These are phyloP conservation scores for Lodderomyces beijingensis DNA, from an alignment of 1,139 yeast species.

Conservation along the genomic window DNA sequence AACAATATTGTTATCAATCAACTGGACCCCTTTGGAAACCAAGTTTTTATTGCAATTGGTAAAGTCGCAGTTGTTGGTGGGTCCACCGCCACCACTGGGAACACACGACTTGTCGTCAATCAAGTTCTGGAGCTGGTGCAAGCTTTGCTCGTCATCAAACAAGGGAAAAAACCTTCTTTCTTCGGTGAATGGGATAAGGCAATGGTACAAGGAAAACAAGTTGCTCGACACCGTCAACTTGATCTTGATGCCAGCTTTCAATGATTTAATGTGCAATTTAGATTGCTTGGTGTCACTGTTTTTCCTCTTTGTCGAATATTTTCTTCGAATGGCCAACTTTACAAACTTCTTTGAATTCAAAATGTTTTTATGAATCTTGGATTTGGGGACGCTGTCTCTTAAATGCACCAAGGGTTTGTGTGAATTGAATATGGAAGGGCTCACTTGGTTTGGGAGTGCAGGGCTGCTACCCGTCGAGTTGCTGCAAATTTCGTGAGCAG, in stretches of 20 bases:
- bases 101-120: not conserved
- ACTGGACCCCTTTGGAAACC: constrained; percentile 24
- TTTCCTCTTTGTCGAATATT: constrained; percentile 20
- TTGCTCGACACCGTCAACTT: constrained; percentile 45
- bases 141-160: constrained; percentile 6
- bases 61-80: not conserved
- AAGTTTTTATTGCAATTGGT: constrained; percentile 10
- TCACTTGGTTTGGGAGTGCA: too few species aligned
- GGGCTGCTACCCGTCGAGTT: not conserved
- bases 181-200: constrained; percentile 33
- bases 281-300: constrained; percentile 12
- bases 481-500: not conserved
- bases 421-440: too few species aligned
- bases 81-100: not conserved
- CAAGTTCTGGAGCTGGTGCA: constrained; percentile 1
- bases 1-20: constrained; percentile 36
- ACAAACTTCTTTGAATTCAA: constrained; percentile 24
- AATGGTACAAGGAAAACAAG: constrained; percentile 38
- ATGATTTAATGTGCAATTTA: constrained; percentile 47
- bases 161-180: constrained; percentile 14
- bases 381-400: constrained; percentile 16
- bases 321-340: constrained; percentile 39
- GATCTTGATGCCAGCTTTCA: constrained; percentile 50
- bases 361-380: constrained; percentile 22
- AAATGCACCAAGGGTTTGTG: constrained; percentile 7